Evolutionary conservation across 164 flowering plant genomes (phyloP), one percentile per base, ranked within the genome.

Genomic region (Vitis riparia): DNA sequence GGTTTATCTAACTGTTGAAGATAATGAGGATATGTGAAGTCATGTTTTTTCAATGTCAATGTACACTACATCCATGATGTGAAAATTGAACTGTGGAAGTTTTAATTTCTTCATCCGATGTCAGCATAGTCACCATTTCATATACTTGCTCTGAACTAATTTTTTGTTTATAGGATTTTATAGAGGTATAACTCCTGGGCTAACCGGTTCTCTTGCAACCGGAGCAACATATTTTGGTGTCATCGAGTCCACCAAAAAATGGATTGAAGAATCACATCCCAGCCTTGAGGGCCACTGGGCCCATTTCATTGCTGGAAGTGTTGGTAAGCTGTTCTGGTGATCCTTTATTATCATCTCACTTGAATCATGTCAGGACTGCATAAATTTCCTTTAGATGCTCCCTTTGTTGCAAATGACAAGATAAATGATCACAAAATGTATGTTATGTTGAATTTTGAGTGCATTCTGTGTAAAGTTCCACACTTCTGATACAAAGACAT

Each of bases 221-320:
- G 98, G 97, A 59, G 98, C 98, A n/a, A 94, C 97, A 44, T 94
- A 94, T 72, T 94, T 94, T 80, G 98, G 98, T 61, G 84, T 90
- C 63, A 94, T 94, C 68, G 97, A 94, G 82, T 94, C 98, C 37
- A 87, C 93, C 51, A 94, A 90, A 71, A 89, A 79, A 73, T 94
- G 97, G 97, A 81, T 94, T 68, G 96, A 94, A 72, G 92, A 91
- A 71, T 73, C 84, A 64, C 94, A 94, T 83, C 97, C 98, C 53
- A 78, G 70, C 64, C 90, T 91, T 71, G 86, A 87, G 55, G 97
- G 96, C n/a, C 94, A 91, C 78, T 90, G 98, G 97, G 81, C 94
- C 27, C 92, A 91, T 78, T 94, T 94, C 75, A 87, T 94, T 81
- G 91, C 98, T 69, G 98, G 98, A 73, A 94, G 87, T 59, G 68